phyloP scores from a whole-genome alignment of 2,329 filamentous ascomycete genomes.

The Didymella segeticola region DNA sequence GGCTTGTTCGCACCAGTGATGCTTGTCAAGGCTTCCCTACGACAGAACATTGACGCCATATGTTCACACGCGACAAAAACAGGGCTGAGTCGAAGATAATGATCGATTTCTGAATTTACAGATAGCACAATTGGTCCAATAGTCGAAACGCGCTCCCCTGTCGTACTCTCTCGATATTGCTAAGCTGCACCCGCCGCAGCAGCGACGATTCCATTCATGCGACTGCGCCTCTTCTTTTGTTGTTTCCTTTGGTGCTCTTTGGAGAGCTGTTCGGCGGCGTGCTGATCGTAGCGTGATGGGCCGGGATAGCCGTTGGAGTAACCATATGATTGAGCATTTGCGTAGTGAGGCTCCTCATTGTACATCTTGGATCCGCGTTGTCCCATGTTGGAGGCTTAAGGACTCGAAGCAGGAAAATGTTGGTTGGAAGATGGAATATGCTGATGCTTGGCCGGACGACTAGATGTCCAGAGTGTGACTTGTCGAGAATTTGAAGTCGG shows the following conservation, averaged over 20 bases:
- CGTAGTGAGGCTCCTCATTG: background rate
- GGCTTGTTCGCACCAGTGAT: background rate
- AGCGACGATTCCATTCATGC: slow-evolving; percentile 2
- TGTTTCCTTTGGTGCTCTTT: background rate
- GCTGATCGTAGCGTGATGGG: background rate
- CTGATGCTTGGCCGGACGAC: too few relatives aligned
- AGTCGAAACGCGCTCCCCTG: background rate
- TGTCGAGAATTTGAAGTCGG: background rate
- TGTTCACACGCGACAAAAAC: too few relatives aligned
- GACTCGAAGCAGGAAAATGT: background rate
- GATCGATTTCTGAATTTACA: too few relatives aligned
- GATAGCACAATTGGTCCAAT: too few relatives aligned
- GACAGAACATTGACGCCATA: background rate
- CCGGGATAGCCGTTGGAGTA: background rate
- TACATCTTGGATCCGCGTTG: slow-evolving; percentile 7
- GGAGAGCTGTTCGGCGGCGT: background rate
- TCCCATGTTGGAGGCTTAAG: background rate
- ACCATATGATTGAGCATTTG: background rate
- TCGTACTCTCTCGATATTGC: background rate
- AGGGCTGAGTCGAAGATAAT: background rate
- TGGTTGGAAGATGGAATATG: background rate
- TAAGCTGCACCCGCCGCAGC: slow-evolving; percentile 7
- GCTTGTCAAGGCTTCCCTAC: slow-evolving; percentile 1
- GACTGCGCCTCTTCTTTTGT: background rate
- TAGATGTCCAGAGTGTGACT: too few relatives aligned